A percentile compares a stretch with the other conserved stretches of the same genome.
Evolutionary conservation across 2,329 filamentous ascomycete species (phyloP).

Genomic region (Claviceps monticola): DNA sequence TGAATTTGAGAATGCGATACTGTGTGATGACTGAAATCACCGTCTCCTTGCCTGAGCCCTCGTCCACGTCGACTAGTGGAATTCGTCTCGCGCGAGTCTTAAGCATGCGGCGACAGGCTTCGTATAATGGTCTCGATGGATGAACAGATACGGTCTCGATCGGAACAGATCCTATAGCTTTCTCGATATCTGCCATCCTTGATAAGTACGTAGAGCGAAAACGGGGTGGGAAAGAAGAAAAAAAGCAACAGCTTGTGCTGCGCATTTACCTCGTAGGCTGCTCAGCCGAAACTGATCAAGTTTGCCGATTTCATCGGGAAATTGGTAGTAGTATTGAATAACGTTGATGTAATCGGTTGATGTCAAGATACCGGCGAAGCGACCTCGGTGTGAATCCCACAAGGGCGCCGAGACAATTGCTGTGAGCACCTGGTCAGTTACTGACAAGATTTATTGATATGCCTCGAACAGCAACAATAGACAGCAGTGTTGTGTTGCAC

Average conservation of each 20-base stretch:
- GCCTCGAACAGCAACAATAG: neutral
- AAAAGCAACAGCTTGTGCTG: neutral
- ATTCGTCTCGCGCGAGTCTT: conserved; percentile 87
- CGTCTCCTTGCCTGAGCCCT: conserved; percentile 82
- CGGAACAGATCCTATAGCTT: conserved; percentile 76
- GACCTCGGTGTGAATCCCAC: conserved; percentile 88
- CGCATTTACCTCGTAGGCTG: conserved; percentile 65
- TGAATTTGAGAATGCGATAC: conserved; percentile 97
- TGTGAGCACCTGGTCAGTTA: conserved; percentile 21
- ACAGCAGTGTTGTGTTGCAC: neutral
- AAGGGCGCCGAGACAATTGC: conserved; percentile 94
- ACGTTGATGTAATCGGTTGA: conserved; percentile 98
- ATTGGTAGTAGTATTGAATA: conserved; percentile 98
- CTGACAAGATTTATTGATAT: too few species aligned
- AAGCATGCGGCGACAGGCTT: conserved; percentile 89
- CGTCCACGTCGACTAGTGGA: conserved; percentile 82
- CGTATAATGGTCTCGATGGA: conserved; percentile 79
- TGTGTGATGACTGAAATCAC: conserved; percentile 96
- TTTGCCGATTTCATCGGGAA: conserved; percentile 74
- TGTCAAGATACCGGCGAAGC: conserved; percentile 86
- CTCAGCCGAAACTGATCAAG: conserved; percentile 90
- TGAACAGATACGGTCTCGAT: conserved; percentile 95
- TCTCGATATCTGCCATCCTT: conserved; percentile 65
- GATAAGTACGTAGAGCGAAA: conserved; percentile 8
- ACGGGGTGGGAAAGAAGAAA: neutral